These are phyloP conservation scores for Lycium barbarum DNA, from an alignment of 257 asterid species.

Conservation along the genomic window DNA sequence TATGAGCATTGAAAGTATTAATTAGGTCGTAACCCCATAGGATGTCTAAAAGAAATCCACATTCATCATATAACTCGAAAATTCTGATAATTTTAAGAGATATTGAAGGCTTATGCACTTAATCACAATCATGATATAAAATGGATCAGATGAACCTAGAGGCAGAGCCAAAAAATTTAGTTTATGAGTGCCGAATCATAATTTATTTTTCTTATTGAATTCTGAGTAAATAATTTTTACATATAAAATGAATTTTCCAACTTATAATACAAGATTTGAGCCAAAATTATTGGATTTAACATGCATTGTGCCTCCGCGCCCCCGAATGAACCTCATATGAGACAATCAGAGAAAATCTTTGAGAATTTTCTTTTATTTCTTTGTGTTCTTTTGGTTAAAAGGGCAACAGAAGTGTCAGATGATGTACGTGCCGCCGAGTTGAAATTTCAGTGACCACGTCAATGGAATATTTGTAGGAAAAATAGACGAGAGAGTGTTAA, in stretches of 20 bases:
- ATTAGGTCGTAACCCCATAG: neutral
- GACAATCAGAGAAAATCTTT: neutral
- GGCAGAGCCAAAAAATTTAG: no score
- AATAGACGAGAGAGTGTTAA: neutral
- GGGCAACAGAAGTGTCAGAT: no score
- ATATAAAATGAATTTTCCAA: no score
- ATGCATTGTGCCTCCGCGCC: no score
- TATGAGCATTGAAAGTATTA: neutral
- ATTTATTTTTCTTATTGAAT: no score
- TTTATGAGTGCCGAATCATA: no score
- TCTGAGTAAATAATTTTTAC: no score
- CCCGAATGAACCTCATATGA: neutral
- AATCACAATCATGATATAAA: neutral
- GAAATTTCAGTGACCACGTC: neutral
- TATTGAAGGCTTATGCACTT: neutral
- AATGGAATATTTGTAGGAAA: neutral
- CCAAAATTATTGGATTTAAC: no score
- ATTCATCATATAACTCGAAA: neutral
- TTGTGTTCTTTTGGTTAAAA: neutral
- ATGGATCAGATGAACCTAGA: neutral
- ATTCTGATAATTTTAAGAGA: neutral
- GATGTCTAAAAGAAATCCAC: neutral
- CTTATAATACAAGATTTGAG: no score
- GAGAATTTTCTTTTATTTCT: neutral
- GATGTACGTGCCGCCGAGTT: neutral